Evolutionary conservation across 345 rosid species (phyloP).

Genomic region (Cardamine occulta): DNA sequence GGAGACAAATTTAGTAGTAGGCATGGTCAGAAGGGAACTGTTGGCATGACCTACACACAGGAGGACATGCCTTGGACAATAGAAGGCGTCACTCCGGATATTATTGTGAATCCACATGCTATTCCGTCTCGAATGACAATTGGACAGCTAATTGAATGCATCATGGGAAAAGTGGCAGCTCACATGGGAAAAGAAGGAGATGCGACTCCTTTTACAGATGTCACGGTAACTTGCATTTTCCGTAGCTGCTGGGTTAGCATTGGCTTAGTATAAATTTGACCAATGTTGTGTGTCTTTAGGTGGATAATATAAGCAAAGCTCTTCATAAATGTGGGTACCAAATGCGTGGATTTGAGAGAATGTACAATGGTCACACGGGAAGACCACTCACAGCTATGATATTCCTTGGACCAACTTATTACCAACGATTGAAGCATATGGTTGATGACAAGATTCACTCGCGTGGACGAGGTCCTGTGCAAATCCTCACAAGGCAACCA

Average conservation of each 20-base stretch:
- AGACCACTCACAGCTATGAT: slow-evolving; percentile 85
- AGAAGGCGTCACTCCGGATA: slow-evolving; percentile 95
- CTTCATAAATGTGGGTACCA: slow-evolving; percentile 98
- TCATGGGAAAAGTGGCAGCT: slow-evolving; percentile 99
- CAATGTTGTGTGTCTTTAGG: slow-evolving; percentile 48
- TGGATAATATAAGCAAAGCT: slow-evolving; percentile 97
- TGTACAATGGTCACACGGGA: slow-evolving; percentile 98
- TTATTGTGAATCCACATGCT: slow-evolving; percentile 97
- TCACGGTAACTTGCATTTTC: slow-evolving; percentile 65
- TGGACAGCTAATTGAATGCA: slow-evolving; percentile 98
- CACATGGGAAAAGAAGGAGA: slow-evolving; percentile 99
- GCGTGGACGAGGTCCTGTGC: slow-evolving; percentile 97
- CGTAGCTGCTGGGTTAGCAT: slow-evolving; percentile 14
- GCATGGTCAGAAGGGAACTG: slow-evolving; percentile 99
- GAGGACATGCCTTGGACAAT: slow-evolving; percentile 99
- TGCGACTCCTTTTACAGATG: slow-evolving; percentile 98
- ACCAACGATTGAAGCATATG: slow-evolving; percentile 97
- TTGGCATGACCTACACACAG: slow-evolving; percentile 97
- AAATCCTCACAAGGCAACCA: slow-evolving; percentile 94
- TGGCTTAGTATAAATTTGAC: slow-evolving; percentile 1
- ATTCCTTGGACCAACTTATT: slow-evolving; percentile 97
- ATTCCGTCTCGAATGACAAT: slow-evolving; percentile 99
- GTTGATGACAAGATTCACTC: slow-evolving; percentile 98
- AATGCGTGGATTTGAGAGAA: slow-evolving; percentile 97
- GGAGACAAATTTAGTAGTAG: slow-evolving; percentile 99